Evolutionary conservation across 139 green algal genomes (phyloP), one percentile per base, ranked within the genome.

Genomic region (Parachlorella kessleri): DNA sequence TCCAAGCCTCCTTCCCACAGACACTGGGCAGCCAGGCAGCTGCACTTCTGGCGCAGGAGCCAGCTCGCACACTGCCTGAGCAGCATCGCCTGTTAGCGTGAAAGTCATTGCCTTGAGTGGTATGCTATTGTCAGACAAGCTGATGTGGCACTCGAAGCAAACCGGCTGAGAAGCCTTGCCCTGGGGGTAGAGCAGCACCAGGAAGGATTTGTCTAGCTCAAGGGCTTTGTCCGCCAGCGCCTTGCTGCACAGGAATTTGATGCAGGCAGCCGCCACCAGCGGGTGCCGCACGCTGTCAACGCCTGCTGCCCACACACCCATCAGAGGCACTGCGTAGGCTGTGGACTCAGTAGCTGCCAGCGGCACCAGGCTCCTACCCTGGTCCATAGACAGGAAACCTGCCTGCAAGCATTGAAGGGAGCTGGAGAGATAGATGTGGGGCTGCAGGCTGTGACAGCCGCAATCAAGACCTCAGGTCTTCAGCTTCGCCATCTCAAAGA

Each of bases 301-400:
- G 10, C 79, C 79, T 55, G 73, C 72, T 33, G 81, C 66, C 79
- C 79, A 84, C 32, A 79, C 41, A 14, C 79, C 79, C 0, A 84
- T 73, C 23, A 81, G 30, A 14, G 79, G 79, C 24, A 70, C 33
- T 21, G 28, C 55, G 38, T 77, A 77, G 23, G 79, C 73, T 32
- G 38, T 39, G 1, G 66, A n/a, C 14, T 84, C 73, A 48, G 35
- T 53, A 38, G 66, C 73, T 33, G 72, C 65, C 39, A 84, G 54
- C 6, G 73, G 79, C 38, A 84, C 73, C 32, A 81, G 54, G 33
- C 30, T 76, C 24, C 79, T 67, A 55, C 73, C 79, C 18, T 75
- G 79, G 39, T 84, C 79, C 79, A 84, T 81, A 40, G 79, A 77
- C 4, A 84, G 55, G 14, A 84, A 55, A 24, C 79, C 79, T 54